phyloP scores from a whole-genome alignment of 495 filamentous ascomycete genomes.

The Neurospora pannonica region DNA sequence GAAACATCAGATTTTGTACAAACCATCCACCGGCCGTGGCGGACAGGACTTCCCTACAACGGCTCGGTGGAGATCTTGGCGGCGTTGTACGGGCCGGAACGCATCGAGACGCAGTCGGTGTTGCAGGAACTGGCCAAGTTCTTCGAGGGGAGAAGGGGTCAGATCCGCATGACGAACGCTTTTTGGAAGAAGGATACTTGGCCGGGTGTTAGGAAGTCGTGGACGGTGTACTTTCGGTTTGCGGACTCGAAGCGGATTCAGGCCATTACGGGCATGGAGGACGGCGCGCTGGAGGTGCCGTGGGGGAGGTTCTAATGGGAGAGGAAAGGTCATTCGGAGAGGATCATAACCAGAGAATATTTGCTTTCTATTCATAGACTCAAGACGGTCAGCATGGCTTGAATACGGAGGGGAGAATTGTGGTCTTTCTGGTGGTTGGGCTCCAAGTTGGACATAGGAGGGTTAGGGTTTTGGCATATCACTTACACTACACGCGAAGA shows the following conservation, averaged over 20 bases:
- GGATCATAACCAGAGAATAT: neutral
- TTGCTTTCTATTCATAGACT: neutral
- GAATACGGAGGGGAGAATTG: neutral
- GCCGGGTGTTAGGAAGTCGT: constrained; percentile 15
- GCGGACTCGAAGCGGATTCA: constrained; percentile 14
- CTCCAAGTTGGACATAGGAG: neutral
- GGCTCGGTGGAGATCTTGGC: constrained; percentile 16
- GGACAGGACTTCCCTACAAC: neutral
- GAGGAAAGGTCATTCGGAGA: neutral
- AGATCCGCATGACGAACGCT: constrained; percentile 18
- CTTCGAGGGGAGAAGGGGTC: constrained; percentile 15
- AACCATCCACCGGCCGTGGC: constrained; percentile 4
- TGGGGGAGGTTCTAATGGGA: constrained; percentile 6
- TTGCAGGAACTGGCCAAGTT: constrained; percentile 11
- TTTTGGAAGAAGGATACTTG: constrained; percentile 19
- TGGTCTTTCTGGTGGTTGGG: neutral
- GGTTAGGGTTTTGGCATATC: neutral
- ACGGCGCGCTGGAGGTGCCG: constrained; percentile 18
- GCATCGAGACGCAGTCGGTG: constrained; percentile 14
- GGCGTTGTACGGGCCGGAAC: constrained; percentile 13
- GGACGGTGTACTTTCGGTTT: constrained; percentile 19
- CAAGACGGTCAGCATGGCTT: neutral
- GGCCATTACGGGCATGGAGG: constrained; percentile 20
- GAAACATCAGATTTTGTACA: neutral
- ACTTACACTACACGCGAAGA: neutral